Base-by-base conservation (phyloP, 2,329 filamentous ascomycete species). In the Hirsutella minnesotensis region DNA sequence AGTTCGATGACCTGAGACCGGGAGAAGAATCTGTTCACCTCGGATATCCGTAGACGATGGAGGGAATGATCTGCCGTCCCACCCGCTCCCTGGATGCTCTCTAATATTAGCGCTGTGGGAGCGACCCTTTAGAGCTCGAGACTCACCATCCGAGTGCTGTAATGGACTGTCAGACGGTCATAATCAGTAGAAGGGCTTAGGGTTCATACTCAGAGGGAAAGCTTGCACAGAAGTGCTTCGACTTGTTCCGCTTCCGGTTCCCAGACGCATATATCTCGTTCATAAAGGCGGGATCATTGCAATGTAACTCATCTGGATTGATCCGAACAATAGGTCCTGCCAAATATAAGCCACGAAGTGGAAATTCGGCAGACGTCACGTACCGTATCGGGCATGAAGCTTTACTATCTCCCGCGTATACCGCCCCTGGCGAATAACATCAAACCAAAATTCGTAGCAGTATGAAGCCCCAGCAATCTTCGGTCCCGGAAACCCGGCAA, bases 21-120 rank as follows among this genome's bases (percentile, higher is more conserved):
- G 1, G 57, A 60, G 45, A 62, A 61, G 51, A 58, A 61, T 33
- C 52, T 54, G 42, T 47, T 49, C 27, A 61, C n/a, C 0, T 58
- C 48, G 1, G 36, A 38, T 21, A 56, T 52, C 2, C 56, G 56
- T 2, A 46, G 33, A 2, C 55, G 57, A 40, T 59, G 57, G 4
- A 50, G 39, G 39, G 58, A 52, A 27, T 60, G 59, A 27, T 49
- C 42, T 0, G 20, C 5, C 10, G 56, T 59, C 8, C 45, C 50
- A 27, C 58, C 59, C 8, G 16, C 15, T 21, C 16, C 7, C 34
- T 36, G 33, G 7, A 18, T 7, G 33, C 16, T 7, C 10, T 19
- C n/a, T 19, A 10, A 19, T 9, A 4, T 5, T 19, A 36, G 16
- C n/a, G n/a, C n/a, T n/a, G n/a, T n/a, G n/a, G n/a, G n/a, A n/a